phyloP scores from a whole-genome alignment of 176 grass and related monocot species.

The Rhynchospora breviuscula region DNA sequence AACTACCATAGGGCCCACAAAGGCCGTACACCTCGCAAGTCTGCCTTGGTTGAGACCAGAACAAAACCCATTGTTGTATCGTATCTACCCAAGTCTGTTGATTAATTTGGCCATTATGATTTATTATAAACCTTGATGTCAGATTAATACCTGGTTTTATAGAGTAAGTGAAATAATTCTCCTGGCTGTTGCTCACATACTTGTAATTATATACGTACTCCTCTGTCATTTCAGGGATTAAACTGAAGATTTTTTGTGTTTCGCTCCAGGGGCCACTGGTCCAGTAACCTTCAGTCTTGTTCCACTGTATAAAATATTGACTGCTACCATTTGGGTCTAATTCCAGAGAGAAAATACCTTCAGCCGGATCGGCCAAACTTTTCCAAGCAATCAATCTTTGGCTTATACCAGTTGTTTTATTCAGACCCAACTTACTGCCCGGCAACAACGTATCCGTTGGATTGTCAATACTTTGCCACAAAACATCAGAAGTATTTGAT shows the following conservation, averaged over 20 bases:
- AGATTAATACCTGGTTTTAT: constrained; percentile 23
- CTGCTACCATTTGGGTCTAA: constrained; percentile 58
- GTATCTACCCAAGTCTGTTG: constrained; percentile 34
- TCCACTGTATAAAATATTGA: constrained; percentile 75
- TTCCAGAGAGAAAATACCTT: constrained; percentile 55
- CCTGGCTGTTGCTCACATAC: constrained; percentile 28
- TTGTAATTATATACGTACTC: constrained; percentile 35
- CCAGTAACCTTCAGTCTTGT: constrained; percentile 45
- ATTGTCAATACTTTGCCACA: constrained; percentile 77
- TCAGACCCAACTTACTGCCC: constrained; percentile 45
- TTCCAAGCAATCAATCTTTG: constrained; percentile 59
- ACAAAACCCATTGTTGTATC: constrained; percentile 33
- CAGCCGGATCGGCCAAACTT: constrained; percentile 42
- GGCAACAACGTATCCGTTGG: constrained; percentile 75
- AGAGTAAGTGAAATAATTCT: constrained; percentile 62
- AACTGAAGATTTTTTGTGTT: constrained; percentile 26
- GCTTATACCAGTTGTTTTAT: constrained; percentile 45
- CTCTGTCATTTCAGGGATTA: constrained; percentile 49
- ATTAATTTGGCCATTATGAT: constrained; percentile 52
- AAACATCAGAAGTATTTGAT: constrained; percentile 39
- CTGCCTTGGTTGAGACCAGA: constrained; percentile 46
- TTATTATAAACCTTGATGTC: constrained; percentile 50
- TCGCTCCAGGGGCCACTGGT: constrained; percentile 49
- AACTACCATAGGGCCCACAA: constrained; percentile 66
- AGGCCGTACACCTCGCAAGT: constrained; percentile 57